These are phyloP conservation scores for Botrytis fragariae DNA, from an alignment of 2,329 filamentous ascomycete genomes.

Conservation along the genomic window DNA sequence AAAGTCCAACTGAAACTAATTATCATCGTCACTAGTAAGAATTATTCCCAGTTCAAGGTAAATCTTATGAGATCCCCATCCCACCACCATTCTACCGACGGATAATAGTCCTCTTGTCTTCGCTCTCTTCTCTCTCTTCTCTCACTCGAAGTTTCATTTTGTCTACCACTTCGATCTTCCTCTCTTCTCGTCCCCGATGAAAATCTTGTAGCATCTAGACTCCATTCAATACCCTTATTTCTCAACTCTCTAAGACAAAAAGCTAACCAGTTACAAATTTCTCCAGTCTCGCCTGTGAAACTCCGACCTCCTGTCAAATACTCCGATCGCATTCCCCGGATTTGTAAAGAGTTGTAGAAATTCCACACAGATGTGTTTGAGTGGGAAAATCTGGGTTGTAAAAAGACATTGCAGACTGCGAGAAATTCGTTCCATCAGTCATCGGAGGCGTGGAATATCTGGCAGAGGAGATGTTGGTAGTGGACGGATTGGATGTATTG, in stretches of 20 bases:
- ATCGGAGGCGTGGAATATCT: not conserved
- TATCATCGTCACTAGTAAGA: not conserved
- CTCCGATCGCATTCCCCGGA: not conserved
- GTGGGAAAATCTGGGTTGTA: not conserved
- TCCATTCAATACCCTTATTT: not conserved
- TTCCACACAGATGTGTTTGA: not conserved
- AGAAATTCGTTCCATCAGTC: not conserved
- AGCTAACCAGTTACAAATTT: not conserved
- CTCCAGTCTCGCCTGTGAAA: not conserved
- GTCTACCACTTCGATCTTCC: not conserved
- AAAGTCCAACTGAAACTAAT: no score
- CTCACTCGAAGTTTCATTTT: not conserved
- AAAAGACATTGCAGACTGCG: not conserved
- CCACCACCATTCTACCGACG: not conserved
- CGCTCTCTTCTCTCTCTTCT: not conserved
- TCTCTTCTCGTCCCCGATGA: not conserved
- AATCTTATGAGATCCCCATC: no score
- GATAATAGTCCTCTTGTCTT: no score
- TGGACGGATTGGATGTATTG: not conserved
- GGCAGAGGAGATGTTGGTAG: not conserved
- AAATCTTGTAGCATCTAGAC: not conserved
- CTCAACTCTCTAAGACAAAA: conserved; percentile 3
- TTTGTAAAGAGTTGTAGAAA: not conserved
- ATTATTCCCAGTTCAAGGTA: not conserved
- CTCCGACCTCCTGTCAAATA: not conserved